Conservation (phyloP, 2,329 filamentous ascomycete genomes). For the Pseudocercospora fijiensis region DNA sequence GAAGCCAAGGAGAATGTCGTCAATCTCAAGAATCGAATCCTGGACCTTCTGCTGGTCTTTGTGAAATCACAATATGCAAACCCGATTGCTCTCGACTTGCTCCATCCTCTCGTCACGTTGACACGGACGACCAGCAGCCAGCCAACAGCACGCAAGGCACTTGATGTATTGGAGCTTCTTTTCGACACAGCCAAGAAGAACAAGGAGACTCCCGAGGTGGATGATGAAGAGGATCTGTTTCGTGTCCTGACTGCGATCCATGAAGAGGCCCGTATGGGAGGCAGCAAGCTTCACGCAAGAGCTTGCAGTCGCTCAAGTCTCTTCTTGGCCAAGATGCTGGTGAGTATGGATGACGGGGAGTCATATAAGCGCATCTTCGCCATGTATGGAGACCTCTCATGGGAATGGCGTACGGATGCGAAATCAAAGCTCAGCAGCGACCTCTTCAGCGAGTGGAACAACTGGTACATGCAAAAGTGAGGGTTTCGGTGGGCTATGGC, state of each 20-base stretch:
- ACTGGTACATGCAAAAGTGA: constrained; percentile 41
- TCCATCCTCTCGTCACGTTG: constrained; percentile 74
- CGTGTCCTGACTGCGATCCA: constrained; percentile 67
- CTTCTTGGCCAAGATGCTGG: constrained; percentile 63
- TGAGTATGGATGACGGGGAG: constrained; percentile 45
- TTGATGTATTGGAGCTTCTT: constrained; percentile 69
- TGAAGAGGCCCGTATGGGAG: constrained; percentile 61
- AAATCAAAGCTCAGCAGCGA: constrained; percentile 45
- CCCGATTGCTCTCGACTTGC: constrained; percentile 64
- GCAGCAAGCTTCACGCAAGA: constrained; percentile 68
- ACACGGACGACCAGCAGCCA: constrained; percentile 75
- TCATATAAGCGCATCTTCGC: constrained; percentile 42
- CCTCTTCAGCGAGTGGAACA: constrained; percentile 50
- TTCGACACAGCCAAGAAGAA: constrained; percentile 61
- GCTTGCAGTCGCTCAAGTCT: constrained; percentile 73
- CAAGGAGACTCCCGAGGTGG: constrained; percentile 43
- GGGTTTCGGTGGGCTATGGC: not conserved
- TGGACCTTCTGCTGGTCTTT: constrained; percentile 84
- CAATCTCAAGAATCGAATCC: constrained; percentile 90
- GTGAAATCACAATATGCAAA: constrained; percentile 73
- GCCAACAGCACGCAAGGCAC: constrained; percentile 70
- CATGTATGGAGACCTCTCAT: constrained; percentile 47
- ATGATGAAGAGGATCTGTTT: constrained; percentile 48
- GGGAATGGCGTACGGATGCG: constrained; percentile 45
- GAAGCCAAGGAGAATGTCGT: constrained; percentile 85